Percentiles rank a stretch among this genome's conserved stretches.
phyloP scores from a whole-genome alignment of 352 stramenopile species.

The Globisporangium uncinulatum region DNA sequence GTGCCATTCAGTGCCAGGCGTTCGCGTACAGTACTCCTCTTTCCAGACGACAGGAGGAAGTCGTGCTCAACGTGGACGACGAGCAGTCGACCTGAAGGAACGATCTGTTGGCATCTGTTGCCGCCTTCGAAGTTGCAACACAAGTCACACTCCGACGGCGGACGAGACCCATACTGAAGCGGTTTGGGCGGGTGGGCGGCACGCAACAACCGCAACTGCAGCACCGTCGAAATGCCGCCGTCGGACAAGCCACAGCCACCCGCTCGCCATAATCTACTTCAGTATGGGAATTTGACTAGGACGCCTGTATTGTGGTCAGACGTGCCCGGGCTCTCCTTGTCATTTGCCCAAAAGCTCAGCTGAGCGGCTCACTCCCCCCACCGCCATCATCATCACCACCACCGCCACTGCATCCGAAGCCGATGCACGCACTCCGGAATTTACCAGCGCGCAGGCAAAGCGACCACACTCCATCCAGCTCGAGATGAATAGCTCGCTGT shows the following conservation, averaged over 20 bases:
- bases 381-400: neutral
- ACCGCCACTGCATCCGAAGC: neutral
- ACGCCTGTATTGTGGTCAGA: neutral
- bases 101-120: too few relatives aligned
- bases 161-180: neutral
- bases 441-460: neutral
- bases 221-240: slow-evolving; percentile 27
- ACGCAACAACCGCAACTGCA: neutral
- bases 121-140: too few relatives aligned
- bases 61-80: too few relatives aligned
- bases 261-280: too few relatives aligned
- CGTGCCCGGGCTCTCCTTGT: neutral
- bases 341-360: neutral
- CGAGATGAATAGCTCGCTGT: too few relatives aligned
- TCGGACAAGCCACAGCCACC: slow-evolving; percentile 5
- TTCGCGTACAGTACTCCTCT: too few relatives aligned
- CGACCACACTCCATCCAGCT: too few relatives aligned
- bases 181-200: too few relatives aligned
- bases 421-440: neutral
- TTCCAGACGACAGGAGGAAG: too few relatives aligned
- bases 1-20: too few relatives aligned
- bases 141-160: neutral
- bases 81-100: too few relatives aligned
- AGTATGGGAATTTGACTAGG: neutral
- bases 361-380: neutral